A percentile compares a stretch with the other conserved stretches of the same genome.
These are phyloP conservation scores for Pythium pyrilobum DNA, from an alignment of 352 stramenopile genomes.

Conservation along the genomic window DNA sequence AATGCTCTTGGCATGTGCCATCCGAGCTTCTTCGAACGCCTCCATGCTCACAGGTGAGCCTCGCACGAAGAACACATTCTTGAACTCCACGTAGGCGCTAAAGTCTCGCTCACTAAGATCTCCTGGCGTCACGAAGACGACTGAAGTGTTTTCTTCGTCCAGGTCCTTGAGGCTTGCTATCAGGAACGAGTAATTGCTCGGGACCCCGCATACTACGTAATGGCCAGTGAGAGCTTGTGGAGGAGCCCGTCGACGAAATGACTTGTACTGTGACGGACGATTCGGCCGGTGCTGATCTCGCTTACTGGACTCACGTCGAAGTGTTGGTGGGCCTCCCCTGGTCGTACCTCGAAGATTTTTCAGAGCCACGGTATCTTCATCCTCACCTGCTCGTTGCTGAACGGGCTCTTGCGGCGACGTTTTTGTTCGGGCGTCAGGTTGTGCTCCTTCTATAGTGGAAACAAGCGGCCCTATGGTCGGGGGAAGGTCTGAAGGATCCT, in stretches of 20 bases:
- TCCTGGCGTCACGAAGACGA: constrained; percentile 57
- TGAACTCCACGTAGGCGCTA: constrained; percentile 32
- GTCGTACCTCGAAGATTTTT: not conserved
- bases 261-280: constrained; percentile 32
- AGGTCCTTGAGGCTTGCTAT: constrained; percentile 46
- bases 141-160: constrained; percentile 23
- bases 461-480: not conserved
- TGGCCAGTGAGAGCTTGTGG: constrained; percentile 35
- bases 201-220: constrained; percentile 66
- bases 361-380: not conserved
- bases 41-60: constrained; percentile 61
- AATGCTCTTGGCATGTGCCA: constrained; percentile 55
- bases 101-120: constrained; percentile 47
- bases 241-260: constrained; percentile 21
- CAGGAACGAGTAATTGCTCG: constrained; percentile 53
- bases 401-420: no score
- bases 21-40: constrained; percentile 47
- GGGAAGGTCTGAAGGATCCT: not conserved
- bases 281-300: constrained; percentile 6
- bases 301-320: constrained; percentile 6
- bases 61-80: constrained; percentile 61
- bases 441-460: not conserved
- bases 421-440: no score
- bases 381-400: not conserved
- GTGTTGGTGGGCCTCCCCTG: not conserved